phyloP scores from a whole-genome alignment of 2,329 filamentous ascomycete species.

The Ophiostoma sp. region DNA sequence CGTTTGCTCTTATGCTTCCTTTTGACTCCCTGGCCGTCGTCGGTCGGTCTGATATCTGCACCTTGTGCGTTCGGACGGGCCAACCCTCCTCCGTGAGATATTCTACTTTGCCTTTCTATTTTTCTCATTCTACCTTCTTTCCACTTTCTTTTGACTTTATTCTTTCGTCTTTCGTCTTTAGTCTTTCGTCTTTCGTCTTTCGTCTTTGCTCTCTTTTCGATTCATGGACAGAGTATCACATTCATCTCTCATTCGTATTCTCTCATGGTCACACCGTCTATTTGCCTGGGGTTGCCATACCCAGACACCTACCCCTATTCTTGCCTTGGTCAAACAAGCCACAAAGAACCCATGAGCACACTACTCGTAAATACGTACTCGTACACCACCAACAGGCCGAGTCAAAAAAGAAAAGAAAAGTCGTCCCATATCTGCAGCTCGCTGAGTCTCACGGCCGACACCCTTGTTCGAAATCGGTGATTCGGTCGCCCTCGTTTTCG shows the following conservation, averaged over 20 bases:
- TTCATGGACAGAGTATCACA: too few species aligned
- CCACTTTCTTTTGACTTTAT: background rate
- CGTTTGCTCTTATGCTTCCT: background rate
- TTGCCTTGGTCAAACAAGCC: background rate
- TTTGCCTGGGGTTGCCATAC: too few species aligned
- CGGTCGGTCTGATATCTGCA: background rate
- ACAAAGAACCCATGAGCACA: background rate
- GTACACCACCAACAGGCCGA: background rate
- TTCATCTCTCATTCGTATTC: too few species aligned
- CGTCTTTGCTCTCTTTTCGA: background rate
- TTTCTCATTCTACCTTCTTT: too few species aligned
- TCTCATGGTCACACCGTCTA: too few species aligned
- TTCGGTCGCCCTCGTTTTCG: too few species aligned
- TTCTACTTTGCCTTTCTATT: too few species aligned
- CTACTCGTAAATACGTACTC: background rate
- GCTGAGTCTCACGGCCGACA: background rate
- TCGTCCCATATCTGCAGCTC: background rate
- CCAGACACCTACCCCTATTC: background rate
- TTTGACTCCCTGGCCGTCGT: background rate
- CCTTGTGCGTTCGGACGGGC: background rate
- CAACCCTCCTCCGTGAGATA: background rate
- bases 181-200: background rate
- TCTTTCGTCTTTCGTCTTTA: background rate
- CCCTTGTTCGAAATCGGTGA: background rate
- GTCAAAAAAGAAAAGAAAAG: background rate